Percentiles rank a stretch among this genome's conserved stretches.
phyloP scores from a whole-genome alignment of 805 yeast genomes.

The Saturnispora kantuleensis region DNA sequence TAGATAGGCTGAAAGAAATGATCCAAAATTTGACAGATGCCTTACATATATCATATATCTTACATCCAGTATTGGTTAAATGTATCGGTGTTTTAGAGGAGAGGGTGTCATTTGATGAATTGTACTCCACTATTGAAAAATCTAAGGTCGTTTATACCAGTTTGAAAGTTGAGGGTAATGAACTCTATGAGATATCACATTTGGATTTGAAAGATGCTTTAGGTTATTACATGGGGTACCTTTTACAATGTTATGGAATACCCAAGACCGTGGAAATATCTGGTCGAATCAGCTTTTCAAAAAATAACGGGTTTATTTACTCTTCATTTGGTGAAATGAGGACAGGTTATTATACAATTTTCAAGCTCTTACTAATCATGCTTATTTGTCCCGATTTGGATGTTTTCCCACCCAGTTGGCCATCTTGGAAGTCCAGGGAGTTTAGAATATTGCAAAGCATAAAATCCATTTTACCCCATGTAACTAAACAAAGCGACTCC shows the following conservation, averaged over 20 bases:
- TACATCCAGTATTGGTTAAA: neutral
- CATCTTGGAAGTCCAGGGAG: constrained; percentile 6
- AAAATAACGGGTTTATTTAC: neutral
- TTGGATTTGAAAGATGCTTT: constrained; percentile 2
- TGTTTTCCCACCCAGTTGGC: constrained; percentile 2
- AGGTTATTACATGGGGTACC: constrained; percentile 1
- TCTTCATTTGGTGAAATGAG: neutral
- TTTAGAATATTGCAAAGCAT: constrained; percentile 5
- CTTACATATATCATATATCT: neutral
- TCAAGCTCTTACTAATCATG: neutral
- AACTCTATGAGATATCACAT: neutral
- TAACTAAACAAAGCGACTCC: neutral
- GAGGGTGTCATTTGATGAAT: neutral
- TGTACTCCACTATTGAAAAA: neutral
- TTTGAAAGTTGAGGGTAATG: neutral
- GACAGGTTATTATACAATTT: neutral
- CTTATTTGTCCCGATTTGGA: neutral
- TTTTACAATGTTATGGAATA: constrained; percentile 2
- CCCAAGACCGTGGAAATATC: neutral
- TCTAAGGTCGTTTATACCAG: neutral
- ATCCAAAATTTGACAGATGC: neutral
- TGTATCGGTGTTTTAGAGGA: neutral
- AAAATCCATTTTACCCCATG: neutral
- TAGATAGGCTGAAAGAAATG: neutral
- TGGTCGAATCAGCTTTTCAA: neutral